Evolutionary conservation across 2,329 filamentous ascomycete genomes (phyloP), one percentile per base, ranked within the genome.

Genomic region (Arthroderma uncinatum): DNA sequence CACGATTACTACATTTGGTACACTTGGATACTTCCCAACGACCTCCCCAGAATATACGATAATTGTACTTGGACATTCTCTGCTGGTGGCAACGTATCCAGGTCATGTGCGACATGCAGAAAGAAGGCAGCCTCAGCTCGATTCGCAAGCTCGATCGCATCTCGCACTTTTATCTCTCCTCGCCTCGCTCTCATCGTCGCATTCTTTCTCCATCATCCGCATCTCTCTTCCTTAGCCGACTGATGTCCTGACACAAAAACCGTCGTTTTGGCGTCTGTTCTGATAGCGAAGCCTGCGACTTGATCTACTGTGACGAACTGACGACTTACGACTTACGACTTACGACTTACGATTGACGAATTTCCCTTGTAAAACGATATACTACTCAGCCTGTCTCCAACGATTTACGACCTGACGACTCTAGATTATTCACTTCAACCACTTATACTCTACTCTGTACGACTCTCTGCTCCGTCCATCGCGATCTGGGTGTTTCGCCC

Each of bases 51-150:
- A 30, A 30, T 30, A 7, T 30, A 30, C 7, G 7, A 10, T 5
- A 23, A 19, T 28, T 28, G 9, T 47, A 12, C 21, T 14, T 4
- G 8, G 8, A 25, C 23, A 34, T 8, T 25, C 9, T 37, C 34
- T 10, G 14, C 47, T 19, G 28, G 47, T 50, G 47, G 47, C 47
- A 50, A 50, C 1, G 9, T 23, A 42, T 42, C 39, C 42, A 50
- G 25, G 47, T 50, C 47, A 50, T 50, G 47, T 50, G 47, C 47
- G 33, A 33, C 47, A 4, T 19, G 47, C 47, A 50, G 47, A 4
- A 47, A 47, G 25, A 47, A 12, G 16, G 16, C 39, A 16, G 19
- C 19, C 19, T 42, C 39, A 42, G 39, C 19, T 16, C 39, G 21
- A 23, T 23, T 19, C 40, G 40, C 40, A 47, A 47, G 40, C 19